phyloP scores from a whole-genome alignment of 148 eudicot genomes.

The Fallopia convolvulus region DNA sequence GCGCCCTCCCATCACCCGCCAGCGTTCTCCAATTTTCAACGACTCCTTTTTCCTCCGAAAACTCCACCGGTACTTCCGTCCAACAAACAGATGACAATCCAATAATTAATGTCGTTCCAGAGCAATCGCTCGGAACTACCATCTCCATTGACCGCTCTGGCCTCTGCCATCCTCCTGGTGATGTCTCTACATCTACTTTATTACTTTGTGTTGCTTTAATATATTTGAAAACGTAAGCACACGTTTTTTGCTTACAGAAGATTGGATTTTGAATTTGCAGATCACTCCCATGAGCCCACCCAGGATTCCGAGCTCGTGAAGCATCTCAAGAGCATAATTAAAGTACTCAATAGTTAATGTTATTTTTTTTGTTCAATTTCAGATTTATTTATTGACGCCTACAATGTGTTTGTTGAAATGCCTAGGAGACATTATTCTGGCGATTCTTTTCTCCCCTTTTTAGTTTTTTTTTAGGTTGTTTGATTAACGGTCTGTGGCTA shows the following conservation, averaged over 20 bases:
- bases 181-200: neutral
- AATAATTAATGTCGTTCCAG: constrained; percentile 8
- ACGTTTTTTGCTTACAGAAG: neutral
- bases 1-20: constrained; percentile 11
- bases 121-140: constrained; percentile 32
- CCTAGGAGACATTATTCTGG: neutral
- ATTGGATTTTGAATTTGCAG: constrained; percentile 27
- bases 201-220: neutral
- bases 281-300: constrained; percentile 65
- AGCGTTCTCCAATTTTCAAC: constrained; percentile 23
- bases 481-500: constrained; percentile 1
- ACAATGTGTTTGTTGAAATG: constrained; percentile 14
- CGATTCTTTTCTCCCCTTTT: neutral
- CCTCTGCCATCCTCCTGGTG: constrained; percentile 59
- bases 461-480: neutral
- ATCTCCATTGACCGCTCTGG: constrained; percentile 81
- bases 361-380: neutral
- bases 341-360: constrained; percentile 31
- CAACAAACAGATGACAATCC: constrained; percentile 35
- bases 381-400: neutral
- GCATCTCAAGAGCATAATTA: constrained; percentile 82
- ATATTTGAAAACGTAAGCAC: neutral
- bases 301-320: constrained; percentile 87
- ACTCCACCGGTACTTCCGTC: constrained; percentile 29
- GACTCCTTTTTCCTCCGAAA: constrained; percentile 25